phyloP scores from a whole-genome alignment of 257 asterid genomes.

The Solanum appendiculatum region DNA sequence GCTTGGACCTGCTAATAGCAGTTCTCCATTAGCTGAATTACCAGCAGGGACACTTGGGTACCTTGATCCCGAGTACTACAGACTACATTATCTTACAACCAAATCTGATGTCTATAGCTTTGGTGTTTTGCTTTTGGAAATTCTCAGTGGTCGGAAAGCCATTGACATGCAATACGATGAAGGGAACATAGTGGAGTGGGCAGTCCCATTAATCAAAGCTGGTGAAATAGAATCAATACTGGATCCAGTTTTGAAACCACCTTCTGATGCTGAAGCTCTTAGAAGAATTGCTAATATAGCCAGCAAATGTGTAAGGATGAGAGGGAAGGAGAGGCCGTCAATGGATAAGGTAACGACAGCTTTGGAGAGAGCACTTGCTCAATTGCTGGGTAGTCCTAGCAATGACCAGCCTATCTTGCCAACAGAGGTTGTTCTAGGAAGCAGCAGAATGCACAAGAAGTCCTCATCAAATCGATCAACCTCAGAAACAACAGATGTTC shows the following conservation, averaged over 20 bases:
- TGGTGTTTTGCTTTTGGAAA: constrained; percentile 78
- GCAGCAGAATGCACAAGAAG: constrained; percentile 85
- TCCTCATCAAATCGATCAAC: constrained; percentile 59
- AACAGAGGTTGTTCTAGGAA: constrained; percentile 82
- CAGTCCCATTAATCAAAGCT: constrained; percentile 68
- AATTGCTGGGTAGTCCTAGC: constrained; percentile 79
- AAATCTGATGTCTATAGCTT: constrained; percentile 87
- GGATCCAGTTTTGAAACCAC: constrained; percentile 56
- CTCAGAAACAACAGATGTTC: constrained; percentile 70
- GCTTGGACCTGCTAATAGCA: constrained; percentile 77
- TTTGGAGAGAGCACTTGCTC: constrained; percentile 73
- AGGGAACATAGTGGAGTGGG: constrained; percentile 96
- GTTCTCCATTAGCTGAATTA: constrained; percentile 82
- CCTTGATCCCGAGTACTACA: constrained; percentile 85
- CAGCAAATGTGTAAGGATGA: constrained; percentile 80
- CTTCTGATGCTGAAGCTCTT: constrained; percentile 61
- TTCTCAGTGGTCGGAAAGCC: constrained; percentile 78
- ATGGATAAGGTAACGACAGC: constrained; percentile 91
- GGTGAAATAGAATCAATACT: constrained; percentile 53
- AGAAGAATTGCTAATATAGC: constrained; percentile 69
- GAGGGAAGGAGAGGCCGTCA: constrained; percentile 93
- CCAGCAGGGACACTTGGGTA: constrained; percentile 93
- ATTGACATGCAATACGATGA: constrained; percentile 83
- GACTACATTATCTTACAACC: constrained; percentile 85
- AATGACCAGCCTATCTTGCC: constrained; percentile 90